These are phyloP conservation scores for Lodderomyces beijingensis DNA, from an alignment of 1,139 yeast species.

Conservation along the genomic window DNA sequence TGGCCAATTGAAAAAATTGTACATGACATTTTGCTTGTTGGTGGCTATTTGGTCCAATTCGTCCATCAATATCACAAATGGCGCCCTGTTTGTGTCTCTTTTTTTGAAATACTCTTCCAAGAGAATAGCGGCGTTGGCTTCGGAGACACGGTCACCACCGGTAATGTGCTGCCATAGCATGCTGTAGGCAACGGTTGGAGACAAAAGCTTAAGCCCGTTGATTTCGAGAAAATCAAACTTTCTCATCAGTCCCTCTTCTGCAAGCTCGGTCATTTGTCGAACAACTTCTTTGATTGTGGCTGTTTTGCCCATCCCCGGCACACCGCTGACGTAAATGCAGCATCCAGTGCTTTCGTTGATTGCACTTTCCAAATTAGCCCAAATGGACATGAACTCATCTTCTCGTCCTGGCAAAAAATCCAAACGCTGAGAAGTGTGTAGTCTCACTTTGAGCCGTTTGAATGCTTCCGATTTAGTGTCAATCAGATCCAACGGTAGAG, in stretches of 20 bases:
- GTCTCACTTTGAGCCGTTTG: slow-evolving; percentile 50
- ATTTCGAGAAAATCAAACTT: slow-evolving; percentile 77
- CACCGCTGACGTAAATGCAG: slow-evolving; percentile 88
- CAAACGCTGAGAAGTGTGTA: slow-evolving; percentile 64
- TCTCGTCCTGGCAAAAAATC: slow-evolving; percentile 83
- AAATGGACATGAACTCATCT: slow-evolving; percentile 73
- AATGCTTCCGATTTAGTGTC: slow-evolving; percentile 40
- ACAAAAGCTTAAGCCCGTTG: slow-evolving; percentile 80
- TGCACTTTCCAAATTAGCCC: slow-evolving; percentile 69
- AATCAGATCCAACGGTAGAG: slow-evolving; percentile 20
- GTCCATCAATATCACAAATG: slow-evolving; percentile 79
- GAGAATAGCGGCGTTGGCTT: slow-evolving; percentile 54
- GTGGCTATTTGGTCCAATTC: slow-evolving; percentile 91
- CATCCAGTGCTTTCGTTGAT: slow-evolving; percentile 72
- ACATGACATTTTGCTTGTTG: slow-evolving; percentile 82
- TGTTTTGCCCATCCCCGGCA: slow-evolving; percentile 98
- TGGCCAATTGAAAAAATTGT: slow-evolving; percentile 98
- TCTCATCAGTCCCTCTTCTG: slow-evolving; percentile 43
- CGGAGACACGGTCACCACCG: slow-evolving; percentile 59
- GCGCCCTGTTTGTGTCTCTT: slow-evolving; percentile 29
- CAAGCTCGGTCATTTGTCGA: slow-evolving; percentile 51
- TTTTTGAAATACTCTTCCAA: slow-evolving; percentile 36
- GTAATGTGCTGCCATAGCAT: slow-evolving; percentile 72
- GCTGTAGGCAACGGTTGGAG: slow-evolving; percentile 87
- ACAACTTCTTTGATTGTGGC: slow-evolving; percentile 89